Evolutionary conservation across 2,329 filamentous ascomycete genomes (phyloP).

Genomic region (Colletotrichum sidae): DNA sequence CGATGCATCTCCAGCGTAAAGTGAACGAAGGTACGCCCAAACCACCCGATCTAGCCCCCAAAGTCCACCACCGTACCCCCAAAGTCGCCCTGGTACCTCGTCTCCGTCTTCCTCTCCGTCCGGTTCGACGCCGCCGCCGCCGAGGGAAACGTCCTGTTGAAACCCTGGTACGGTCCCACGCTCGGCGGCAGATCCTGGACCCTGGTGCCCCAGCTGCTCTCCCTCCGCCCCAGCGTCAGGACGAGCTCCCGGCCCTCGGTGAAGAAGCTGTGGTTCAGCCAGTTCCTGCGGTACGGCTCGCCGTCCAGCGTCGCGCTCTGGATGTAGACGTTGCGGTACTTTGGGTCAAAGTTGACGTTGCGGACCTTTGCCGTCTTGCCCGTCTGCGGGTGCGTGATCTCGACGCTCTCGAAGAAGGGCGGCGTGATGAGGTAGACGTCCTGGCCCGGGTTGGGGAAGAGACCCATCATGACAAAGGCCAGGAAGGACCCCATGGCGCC

Average conservation of each 20-base stretch:
- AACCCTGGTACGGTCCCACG: constrained; percentile 52
- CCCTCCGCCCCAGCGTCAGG: constrained; percentile 67
- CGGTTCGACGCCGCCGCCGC: constrained; percentile 26
- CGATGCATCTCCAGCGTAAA: too few relatives aligned
- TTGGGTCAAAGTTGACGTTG: constrained; percentile 71
- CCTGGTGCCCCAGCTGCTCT: constrained; percentile 74
- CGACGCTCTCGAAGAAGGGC: constrained; percentile 73
- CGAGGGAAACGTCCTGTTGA: constrained; percentile 39
- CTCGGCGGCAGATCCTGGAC: constrained; percentile 73
- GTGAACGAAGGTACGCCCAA: not conserved
- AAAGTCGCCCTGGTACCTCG: constrained; percentile 17
- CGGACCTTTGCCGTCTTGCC: constrained; percentile 70
- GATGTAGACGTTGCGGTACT: constrained; percentile 70
- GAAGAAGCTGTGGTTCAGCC: constrained; percentile 77
- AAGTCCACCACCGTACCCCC: not conserved
- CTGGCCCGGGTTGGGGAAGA: constrained; percentile 77
- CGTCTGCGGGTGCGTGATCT: constrained; percentile 67
- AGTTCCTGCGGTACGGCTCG: constrained; percentile 70
- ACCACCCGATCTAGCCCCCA: not conserved
- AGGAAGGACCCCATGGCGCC: constrained; percentile 78
- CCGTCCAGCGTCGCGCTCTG: constrained; percentile 74
- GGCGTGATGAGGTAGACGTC: constrained; percentile 78
- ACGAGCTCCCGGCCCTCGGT: constrained; percentile 73
- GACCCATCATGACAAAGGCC: constrained; percentile 75
- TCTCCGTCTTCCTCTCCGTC: constrained; percentile 6